These are phyloP conservation scores for Zanthoxylum bungeanum DNA, from an alignment of 345 rosid genomes.

Conservation along the genomic window DNA sequence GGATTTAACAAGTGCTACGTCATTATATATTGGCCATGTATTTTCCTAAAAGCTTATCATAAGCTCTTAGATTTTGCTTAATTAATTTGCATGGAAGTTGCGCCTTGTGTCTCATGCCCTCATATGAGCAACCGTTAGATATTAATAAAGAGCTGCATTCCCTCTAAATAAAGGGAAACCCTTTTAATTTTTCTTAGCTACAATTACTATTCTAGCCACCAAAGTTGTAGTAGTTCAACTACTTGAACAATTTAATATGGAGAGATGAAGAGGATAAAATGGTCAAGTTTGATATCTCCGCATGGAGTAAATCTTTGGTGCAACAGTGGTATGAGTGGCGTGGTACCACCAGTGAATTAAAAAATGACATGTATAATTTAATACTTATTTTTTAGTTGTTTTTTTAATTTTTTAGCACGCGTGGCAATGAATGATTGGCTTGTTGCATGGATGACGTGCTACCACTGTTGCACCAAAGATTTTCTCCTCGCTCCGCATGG, in stretches of 20 bases:
- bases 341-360: no score
- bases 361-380: no score
- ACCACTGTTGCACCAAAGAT: no score
- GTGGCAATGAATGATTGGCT: no score
- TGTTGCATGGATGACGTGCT: no score
- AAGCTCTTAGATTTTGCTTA: not conserved
- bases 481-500: no score
- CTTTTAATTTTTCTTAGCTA: not conserved
- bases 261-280: conserved; percentile 21
- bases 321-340: no score
- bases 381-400: no score
- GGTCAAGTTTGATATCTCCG: conserved; percentile 16
- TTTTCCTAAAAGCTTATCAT: conserved; percentile 13
- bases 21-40: not conserved
- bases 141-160: conserved; percentile 12
- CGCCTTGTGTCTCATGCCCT: not conserved
- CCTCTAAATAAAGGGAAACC: conserved; percentile 19
- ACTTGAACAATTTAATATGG: not conserved
- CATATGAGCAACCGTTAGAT: conserved; percentile 3
- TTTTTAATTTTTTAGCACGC: no score
- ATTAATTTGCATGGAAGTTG: conserved; percentile 20
- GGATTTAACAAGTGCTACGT: conserved; percentile 4
- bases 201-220: conserved; percentile 14
- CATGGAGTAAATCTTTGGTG: no score
- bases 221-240: not conserved